Conservation (phyloP, 2,329 filamentous ascomycete species). For the Periconia sp. region DNA sequence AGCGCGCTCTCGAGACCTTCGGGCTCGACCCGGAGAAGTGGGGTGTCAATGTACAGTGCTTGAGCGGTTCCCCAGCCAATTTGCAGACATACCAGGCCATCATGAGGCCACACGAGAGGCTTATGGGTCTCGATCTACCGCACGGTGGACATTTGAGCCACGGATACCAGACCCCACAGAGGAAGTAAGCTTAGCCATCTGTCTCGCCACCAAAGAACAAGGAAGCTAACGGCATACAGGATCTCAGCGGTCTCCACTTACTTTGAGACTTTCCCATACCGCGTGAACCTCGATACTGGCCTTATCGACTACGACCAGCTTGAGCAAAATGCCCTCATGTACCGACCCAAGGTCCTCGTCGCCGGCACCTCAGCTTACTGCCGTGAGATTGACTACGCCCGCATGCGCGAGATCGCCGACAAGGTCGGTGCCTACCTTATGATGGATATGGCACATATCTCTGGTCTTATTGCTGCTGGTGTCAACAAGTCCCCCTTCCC, state of each 20-base stretch:
- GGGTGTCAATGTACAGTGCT: slow-evolving; percentile 91
- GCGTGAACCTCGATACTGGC: slow-evolving; percentile 86
- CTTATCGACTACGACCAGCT: slow-evolving; percentile 94
- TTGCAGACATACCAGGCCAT: slow-evolving; percentile 98
- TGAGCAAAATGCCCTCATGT: slow-evolving; percentile 84
- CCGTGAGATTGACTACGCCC: slow-evolving; percentile 91
- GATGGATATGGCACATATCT: slow-evolving; percentile 97
- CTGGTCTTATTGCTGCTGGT: slow-evolving; percentile 88
- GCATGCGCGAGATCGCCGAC: slow-evolving; percentile 88
- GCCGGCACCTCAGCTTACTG: slow-evolving; percentile 96
- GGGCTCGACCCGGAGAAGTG: slow-evolving; percentile 83
- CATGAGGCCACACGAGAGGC: slow-evolving; percentile 91
- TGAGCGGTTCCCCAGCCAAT: slow-evolving; percentile 93
- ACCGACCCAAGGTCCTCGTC: slow-evolving; percentile 94
- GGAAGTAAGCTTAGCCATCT: slow-evolving; percentile 72
- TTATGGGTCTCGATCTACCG: slow-evolving; percentile 96
- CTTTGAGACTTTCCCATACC: slow-evolving; percentile 97
- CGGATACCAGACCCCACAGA: slow-evolving; percentile 94
- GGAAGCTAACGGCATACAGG: slow-evolving; percentile 41
- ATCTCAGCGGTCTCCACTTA: slow-evolving; percentile 99
- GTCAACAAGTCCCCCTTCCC: slow-evolving; percentile 90
- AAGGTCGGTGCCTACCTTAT: slow-evolving; percentile 92
- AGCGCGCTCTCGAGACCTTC: slow-evolving; percentile 87
- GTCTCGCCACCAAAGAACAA: not conserved
- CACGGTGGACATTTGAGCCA: slow-evolving; percentile 95